These are phyloP conservation scores for Suillus plorans DNA, from an alignment of 768 basidiomycete species.

Conservation along the genomic window DNA sequence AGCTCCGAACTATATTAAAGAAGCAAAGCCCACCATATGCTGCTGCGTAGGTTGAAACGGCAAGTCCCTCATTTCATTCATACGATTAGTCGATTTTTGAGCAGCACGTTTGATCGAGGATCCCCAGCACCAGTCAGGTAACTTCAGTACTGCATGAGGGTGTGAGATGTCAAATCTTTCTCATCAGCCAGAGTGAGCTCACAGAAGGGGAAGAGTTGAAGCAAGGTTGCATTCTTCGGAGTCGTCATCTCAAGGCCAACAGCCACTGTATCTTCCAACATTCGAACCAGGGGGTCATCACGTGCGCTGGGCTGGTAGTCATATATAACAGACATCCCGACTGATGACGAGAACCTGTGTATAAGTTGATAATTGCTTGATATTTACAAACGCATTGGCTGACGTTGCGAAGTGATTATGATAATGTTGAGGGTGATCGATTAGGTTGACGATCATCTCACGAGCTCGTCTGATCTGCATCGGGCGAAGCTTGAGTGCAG, in stretches of 20 bases:
- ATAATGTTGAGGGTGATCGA: background rate
- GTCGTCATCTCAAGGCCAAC: conserved; percentile 1
- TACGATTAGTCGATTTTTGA: background rate
- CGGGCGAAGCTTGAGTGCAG: background rate
- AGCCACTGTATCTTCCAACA: conserved; percentile 3
- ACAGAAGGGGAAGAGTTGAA: conserved; percentile 18
- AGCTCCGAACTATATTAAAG: background rate
- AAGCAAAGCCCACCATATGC: conserved; percentile 22
- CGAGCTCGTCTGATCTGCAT: background rate
- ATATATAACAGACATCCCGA: background rate
- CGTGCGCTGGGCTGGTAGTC: background rate
- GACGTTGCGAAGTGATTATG: background rate
- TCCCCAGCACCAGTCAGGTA: conserved; percentile 40
- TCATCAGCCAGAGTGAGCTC: background rate
- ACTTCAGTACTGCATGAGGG: conserved; percentile 4
- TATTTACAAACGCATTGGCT: background rate
- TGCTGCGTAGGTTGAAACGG: conserved; percentile 27
- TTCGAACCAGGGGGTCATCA: background rate
- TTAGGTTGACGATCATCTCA: background rate
- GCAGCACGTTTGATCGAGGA: conserved; percentile 36
- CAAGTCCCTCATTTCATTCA: conserved; percentile 9
- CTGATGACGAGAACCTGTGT: background rate
- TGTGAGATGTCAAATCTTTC: too few species aligned
- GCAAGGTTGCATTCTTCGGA: conserved; percentile 6
- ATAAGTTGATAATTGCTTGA: background rate